These are phyloP conservation scores for Gossypium davidsonii DNA, from an alignment of 441 rosid species.

Conservation along the genomic window DNA sequence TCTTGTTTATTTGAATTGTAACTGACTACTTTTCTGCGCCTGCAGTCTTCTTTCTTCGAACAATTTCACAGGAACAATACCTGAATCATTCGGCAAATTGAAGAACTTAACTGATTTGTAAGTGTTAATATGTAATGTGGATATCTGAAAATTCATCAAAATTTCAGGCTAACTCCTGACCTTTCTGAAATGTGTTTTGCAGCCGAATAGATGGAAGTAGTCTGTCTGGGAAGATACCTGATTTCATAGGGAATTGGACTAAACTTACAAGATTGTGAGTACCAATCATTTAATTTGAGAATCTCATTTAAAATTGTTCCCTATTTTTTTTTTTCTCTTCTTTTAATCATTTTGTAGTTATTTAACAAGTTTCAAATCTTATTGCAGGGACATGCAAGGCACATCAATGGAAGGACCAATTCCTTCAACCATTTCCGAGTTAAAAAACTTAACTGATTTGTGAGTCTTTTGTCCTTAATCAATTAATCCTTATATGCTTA, in stretches of 20 bases:
- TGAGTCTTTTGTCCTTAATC: conserved; percentile 26
- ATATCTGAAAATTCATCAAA: background rate
- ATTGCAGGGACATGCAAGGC: conserved; percentile 66
- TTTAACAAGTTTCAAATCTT: background rate
- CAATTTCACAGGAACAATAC: conserved; percentile 44
- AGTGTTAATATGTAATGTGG: conserved; percentile 21
- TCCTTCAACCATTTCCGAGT: conserved; percentile 50
- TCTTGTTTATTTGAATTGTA: background rate
- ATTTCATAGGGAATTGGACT: conserved; percentile 80
- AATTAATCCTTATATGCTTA: background rate
- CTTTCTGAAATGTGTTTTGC: conserved; percentile 16
- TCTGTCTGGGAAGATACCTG: conserved; percentile 68
- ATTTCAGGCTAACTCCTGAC: background rate
- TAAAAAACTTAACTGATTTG: conserved; percentile 43
- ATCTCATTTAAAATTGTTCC: background rate
- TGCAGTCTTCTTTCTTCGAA: conserved; percentile 3
- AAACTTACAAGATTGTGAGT: conserved; percentile 49
- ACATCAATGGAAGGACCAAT: conserved; percentile 81
- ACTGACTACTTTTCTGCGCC: background rate
- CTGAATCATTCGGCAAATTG: conserved; percentile 50
- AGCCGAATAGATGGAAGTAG: conserved; percentile 79
- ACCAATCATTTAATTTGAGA: background rate
- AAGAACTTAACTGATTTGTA: conserved; percentile 70
- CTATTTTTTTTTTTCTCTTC: background rate
- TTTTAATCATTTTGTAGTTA: background rate